Percentiles rank a stretch among this genome's conserved stretches.
phyloP scores from a whole-genome alignment of 768 basidiomycete genomes.

The Termitomyces sp. region DNA sequence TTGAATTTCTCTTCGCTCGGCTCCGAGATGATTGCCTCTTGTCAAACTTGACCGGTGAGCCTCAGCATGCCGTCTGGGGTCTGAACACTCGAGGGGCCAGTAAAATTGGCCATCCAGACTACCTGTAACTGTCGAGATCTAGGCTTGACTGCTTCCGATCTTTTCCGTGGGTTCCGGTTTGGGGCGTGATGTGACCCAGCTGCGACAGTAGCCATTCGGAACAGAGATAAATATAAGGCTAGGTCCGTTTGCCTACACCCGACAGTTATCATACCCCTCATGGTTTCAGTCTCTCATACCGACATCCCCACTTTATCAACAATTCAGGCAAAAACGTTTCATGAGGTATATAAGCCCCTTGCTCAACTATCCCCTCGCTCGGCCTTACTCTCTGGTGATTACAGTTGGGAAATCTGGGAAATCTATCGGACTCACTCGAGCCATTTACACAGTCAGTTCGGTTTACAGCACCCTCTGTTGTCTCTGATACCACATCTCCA shows the following conservation, averaged over 20 bases:
- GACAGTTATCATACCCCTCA: neutral
- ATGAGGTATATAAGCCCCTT: conserved; percentile 27
- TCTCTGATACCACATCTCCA: conserved; percentile 16
- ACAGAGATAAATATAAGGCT: conserved; percentile 7
- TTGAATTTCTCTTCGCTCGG: neutral
- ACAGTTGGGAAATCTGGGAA: conserved; percentile 47
- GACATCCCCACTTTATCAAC: conserved; percentile 17
- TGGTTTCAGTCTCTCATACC: conserved; percentile 23
- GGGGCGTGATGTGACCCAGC: conserved; percentile 19
- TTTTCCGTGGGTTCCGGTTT: conserved; percentile 29
- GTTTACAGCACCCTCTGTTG: neutral
- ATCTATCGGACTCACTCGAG: conserved; percentile 50
- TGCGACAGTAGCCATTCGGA: conserved; percentile 3
- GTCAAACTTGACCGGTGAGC: neutral
- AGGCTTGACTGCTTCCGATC: conserved; percentile 13
- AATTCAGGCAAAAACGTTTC: conserved; percentile 19
- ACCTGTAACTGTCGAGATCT: neutral
- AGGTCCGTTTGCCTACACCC: conserved; percentile 6
- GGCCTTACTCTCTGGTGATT: neutral
- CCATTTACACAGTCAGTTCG: conserved; percentile 53
- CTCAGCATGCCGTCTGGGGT: neutral
- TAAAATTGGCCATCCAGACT: neutral
- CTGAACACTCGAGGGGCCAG: neutral
- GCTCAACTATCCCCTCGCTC: neutral
- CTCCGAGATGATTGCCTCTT: neutral